Percentiles rank a stretch among this genome's conserved stretches.
These are phyloP conservation scores for Juglanconis oblonga DNA, from an alignment of 2,329 filamentous ascomycete species.

Conservation along the genomic window DNA sequence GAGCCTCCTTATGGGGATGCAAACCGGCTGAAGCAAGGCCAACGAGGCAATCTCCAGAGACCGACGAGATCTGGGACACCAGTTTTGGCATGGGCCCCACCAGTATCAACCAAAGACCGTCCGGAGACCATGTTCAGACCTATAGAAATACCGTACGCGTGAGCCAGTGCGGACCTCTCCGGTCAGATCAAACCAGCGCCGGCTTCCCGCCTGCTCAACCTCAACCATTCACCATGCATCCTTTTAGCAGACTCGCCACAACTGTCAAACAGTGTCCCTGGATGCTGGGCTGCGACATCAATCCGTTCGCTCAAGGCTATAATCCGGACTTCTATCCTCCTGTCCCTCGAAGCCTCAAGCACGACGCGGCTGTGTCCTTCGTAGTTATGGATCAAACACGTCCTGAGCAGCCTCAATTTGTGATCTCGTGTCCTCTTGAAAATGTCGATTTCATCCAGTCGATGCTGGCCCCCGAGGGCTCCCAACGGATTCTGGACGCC, in stretches of 20 bases:
- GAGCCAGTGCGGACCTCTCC: background rate
- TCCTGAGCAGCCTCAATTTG: constrained; percentile 13
- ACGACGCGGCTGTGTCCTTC: constrained; percentile 15
- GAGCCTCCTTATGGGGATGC: constrained; percentile 8
- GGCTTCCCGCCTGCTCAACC: background rate
- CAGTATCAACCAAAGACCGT: background rate
- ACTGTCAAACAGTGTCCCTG: constrained; percentile 14
- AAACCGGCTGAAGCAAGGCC: background rate
- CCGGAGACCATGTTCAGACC: background rate
- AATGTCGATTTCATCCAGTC: constrained; percentile 9
- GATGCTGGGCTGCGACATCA: background rate
- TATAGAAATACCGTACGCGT: background rate
- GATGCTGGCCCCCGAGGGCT: constrained; percentile 7
- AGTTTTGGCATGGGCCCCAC: background rate
- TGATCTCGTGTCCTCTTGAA: constrained; percentile 16
- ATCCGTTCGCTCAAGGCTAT: background rate
- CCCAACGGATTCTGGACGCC: constrained; percentile 1
- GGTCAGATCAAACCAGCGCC: background rate
- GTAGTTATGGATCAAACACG: constrained; percentile 15
- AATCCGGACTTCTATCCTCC: constrained; percentile 3
- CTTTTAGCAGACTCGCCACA: constrained; percentile 7
- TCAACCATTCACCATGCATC: background rate
- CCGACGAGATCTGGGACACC: background rate
- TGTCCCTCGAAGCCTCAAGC: constrained; percentile 10
- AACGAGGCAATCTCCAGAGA: background rate